These are phyloP conservation scores for Pythium utonaiense DNA, from an alignment of 352 stramenopile species.

Conservation along the genomic window DNA sequence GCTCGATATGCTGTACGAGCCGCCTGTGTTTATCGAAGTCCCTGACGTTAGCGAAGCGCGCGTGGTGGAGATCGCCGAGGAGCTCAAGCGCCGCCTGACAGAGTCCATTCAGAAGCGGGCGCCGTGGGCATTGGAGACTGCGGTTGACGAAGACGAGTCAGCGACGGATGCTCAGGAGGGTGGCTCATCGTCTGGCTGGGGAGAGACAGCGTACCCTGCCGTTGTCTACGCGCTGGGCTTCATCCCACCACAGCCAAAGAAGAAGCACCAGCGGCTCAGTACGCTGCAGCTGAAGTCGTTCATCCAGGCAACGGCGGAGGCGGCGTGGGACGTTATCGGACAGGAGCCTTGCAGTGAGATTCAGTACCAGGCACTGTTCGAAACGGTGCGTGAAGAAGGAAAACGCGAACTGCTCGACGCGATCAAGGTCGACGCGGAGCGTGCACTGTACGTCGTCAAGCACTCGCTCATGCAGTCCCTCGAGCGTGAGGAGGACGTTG, in stretches of 20 bases:
- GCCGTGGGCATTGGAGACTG: conserved; percentile 55
- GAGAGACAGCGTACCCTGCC: conserved; percentile 56
- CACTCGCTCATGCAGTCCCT: conserved; percentile 61
- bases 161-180: conserved; percentile 14
- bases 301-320: conserved; percentile 71
- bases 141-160: conserved; percentile 17
- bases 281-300: conserved; percentile 85
- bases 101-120: conserved; percentile 49
- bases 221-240: conserved; percentile 74
- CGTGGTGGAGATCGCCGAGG: conserved; percentile 41
- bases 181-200: conserved; percentile 29
- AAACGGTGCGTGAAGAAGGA: conserved; percentile 37
- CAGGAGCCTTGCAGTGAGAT: conserved; percentile 53
- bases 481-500: conserved; percentile 46
- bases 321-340: conserved; percentile 56
- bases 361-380: conserved; percentile 75
- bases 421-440: conserved; percentile 31
- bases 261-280: conserved; percentile 62
- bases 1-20: conserved; percentile 57
- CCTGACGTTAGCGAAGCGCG: conserved; percentile 42
- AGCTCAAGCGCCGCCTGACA: conserved; percentile 41
- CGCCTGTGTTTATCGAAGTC: conserved; percentile 65
- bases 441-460: conserved; percentile 63
- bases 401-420: conserved; percentile 30
- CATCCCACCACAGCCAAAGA: conserved; percentile 36